Base-by-base conservation (phyloP, 1,284 basidiomycete genomes). In the Ustilago xerochloae region DNA sequence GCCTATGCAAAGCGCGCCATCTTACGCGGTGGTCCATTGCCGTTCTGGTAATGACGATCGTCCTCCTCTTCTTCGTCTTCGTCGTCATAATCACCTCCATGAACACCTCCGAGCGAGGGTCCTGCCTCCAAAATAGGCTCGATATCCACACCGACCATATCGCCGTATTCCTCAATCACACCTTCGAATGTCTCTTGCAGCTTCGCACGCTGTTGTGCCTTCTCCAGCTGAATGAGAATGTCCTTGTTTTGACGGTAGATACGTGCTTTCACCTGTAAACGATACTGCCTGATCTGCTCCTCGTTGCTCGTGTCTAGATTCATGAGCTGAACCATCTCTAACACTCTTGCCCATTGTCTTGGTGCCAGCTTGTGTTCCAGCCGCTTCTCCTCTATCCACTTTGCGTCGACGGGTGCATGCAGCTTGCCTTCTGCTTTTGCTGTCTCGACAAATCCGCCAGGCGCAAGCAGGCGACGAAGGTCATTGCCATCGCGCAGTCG, bases 161-260 rank as follows among this genome's bases (percentile, higher is more conserved):
- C 89, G 75, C 88, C 88, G 79, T 98, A 98, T 85, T 95, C 94
- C 50, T 93, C 90, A 54, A 88, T 87, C 15, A 98, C 93, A 63
- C 88, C 91, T 81, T 92, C 90, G 86, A 93, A 99, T 10, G 96
- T 98, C 86, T 96, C 93, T 83, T 96, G 92, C 49, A 99, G 87
- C 83, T 95, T 97, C 65, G 92, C 90, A 58, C 93, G 88, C 43
- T 93, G 88, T 83, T 98, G 95, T 52, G 90, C 87, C 74, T 91
- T 91, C 55, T 94, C 91, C 63, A 97, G 86, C 83, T 95, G 92
- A 51, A 90, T 90, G 53, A 97, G 88, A 57, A 92, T 88, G 86
- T 97, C 94, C 91, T 95, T 84, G 86, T 98, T 99, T 86, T 97
- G 97, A 43, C 93, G 88, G 84, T 92, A 98, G 55, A 99, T 86